Percentiles rank a stretch among this genome's conserved stretches.
These are phyloP conservation scores for Pseudoneurospora amorphoporcata DNA, from an alignment of 495 filamentous ascomycete species.

Conservation along the genomic window DNA sequence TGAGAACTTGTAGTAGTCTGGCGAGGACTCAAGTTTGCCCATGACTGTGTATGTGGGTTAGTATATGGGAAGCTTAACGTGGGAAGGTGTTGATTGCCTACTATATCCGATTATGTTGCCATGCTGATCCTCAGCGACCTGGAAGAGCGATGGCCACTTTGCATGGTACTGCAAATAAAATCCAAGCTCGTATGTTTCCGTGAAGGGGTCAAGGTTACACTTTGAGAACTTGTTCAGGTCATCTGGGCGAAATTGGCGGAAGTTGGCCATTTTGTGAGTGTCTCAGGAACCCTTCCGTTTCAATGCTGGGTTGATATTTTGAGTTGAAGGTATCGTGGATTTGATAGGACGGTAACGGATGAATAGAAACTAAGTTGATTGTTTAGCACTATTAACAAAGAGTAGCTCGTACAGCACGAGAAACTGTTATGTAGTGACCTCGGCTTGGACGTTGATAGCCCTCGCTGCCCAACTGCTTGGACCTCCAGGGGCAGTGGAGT, in stretches of 20 bases:
- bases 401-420: neutral
- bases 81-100: conserved; percentile 31
- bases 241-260: conserved; percentile 33
- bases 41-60: conserved; percentile 53
- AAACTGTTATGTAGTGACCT: neutral
- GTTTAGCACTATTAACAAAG: neutral
- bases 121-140: conserved; percentile 66
- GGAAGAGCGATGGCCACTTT: conserved; percentile 90
- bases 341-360: neutral
- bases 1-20: conserved; percentile 54
- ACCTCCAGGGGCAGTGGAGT: neutral
- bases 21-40: conserved; percentile 89
- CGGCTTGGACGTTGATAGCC: neutral
- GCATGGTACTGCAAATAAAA: conserved; percentile 95
- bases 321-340: neutral
- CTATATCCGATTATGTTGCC: conserved; percentile 90
- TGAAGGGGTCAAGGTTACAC: conserved; percentile 88
- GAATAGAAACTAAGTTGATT: neutral
- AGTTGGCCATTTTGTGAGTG: conserved; percentile 30
- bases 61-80: neutral
- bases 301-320: neutral
- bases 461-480: neutral
- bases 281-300: neutral
- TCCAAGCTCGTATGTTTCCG: conserved; percentile 88
- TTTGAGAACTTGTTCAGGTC: conserved; percentile 53